phyloP scores from a whole-genome alignment of 164 flowering plant genomes.

The Vitis amurensis region DNA sequence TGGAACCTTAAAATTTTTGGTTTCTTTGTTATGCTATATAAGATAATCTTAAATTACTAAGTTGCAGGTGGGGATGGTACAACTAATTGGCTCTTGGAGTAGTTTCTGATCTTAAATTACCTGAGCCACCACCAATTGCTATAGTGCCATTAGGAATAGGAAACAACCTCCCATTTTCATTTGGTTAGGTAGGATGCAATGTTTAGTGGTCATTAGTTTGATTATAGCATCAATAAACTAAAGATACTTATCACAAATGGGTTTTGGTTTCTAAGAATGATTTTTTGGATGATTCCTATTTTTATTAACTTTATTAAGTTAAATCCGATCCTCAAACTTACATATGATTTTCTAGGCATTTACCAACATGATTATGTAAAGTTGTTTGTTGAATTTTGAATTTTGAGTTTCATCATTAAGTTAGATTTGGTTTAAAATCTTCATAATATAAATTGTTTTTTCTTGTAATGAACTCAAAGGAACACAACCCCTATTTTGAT shows the following conservation, averaged over 20 bases:
- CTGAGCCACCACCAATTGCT: constrained; percentile 81
- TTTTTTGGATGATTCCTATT: too few relatives aligned
- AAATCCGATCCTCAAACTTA: too few relatives aligned
- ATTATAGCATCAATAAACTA: neutral
- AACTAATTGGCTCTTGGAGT: constrained; percentile 95
- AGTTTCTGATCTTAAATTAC: constrained; percentile 75
- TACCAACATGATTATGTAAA: too few relatives aligned
- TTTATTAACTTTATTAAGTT: too few relatives aligned
- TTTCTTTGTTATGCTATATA: neutral
- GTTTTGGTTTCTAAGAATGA: too few relatives aligned
- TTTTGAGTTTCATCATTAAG: too few relatives aligned
- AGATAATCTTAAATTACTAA: constrained; percentile 19
- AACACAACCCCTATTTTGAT: too few relatives aligned
- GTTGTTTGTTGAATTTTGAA: too few relatives aligned
- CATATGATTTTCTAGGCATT: too few relatives aligned
- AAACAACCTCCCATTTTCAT: constrained; percentile 83
- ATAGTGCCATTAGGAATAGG: constrained; percentile 94
- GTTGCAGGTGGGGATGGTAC: constrained; percentile 99
- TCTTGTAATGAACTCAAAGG: too few relatives aligned
- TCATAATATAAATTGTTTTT: too few relatives aligned
- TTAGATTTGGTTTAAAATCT: too few relatives aligned
- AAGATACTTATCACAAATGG: neutral
- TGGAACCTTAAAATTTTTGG: neutral
- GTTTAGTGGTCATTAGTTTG: neutral
- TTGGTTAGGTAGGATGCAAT: constrained; percentile 77